Conservation (phyloP, 2,329 filamentous ascomycete genomes). For the Byssochlamys sp. region DNA sequence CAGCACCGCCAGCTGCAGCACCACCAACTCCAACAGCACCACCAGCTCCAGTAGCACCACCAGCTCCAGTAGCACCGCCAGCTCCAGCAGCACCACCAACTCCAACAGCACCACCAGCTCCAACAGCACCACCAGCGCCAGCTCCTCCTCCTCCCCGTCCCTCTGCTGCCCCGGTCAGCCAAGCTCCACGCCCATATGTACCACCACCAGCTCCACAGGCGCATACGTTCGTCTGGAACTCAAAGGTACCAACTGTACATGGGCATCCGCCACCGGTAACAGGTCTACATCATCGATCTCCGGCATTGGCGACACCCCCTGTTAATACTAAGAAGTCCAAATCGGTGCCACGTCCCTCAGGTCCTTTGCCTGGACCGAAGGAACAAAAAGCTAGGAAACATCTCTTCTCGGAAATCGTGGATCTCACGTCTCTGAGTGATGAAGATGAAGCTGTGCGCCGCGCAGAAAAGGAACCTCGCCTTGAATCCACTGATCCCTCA, state of each 20-base stretch:
- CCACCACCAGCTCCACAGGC: neutral
- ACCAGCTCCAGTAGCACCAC: neutral
- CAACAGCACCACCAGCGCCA: neutral
- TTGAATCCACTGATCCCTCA: neutral
- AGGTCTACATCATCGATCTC: neutral
- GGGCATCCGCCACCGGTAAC: neutral
- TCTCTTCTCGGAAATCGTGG: constrained; percentile 45
- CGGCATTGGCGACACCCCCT: neutral
- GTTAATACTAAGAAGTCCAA: neutral
- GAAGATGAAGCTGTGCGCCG: constrained; percentile 23
- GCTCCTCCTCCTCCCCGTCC: constrained; percentile 1
- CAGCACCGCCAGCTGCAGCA: neutral
- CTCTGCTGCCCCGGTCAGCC: neutral
- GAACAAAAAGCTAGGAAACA: constrained; percentile 48
- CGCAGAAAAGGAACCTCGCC: constrained; percentile 16
- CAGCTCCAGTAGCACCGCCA: neutral
- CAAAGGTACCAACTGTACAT: neutral
- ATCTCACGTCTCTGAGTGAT: constrained; percentile 41
- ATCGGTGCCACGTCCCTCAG: constrained; percentile 2
- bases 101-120: neutral
- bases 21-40: neutral
- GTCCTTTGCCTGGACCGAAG: constrained; percentile 33
- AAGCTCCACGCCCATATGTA: neutral
- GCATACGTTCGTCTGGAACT: neutral
- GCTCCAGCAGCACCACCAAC: neutral